Percentiles rank a stretch among this genome's conserved stretches.
Evolutionary conservation across 1,284 basidiomycete species (phyloP).

Genomic region (Ustilago sp.): DNA sequence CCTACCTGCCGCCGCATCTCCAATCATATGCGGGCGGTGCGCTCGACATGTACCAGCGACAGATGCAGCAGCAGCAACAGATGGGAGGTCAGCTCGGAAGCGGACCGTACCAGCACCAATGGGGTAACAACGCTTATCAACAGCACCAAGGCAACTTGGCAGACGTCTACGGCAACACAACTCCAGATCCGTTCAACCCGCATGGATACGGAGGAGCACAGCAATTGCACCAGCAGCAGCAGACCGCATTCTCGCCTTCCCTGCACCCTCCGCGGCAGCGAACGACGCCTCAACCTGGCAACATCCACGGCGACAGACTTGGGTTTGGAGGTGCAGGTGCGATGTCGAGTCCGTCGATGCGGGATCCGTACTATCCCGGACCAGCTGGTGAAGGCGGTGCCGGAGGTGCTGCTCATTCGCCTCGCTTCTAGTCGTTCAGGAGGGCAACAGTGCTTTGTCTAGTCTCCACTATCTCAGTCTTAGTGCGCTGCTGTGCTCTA

Average conservation of each 20-base stretch:
- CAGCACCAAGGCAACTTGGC: slow-evolving; percentile 19
- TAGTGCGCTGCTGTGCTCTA: neutral
- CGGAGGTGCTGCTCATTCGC: slow-evolving; percentile 3
- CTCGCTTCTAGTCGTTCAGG: slow-evolving; percentile 11
- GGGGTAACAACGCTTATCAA: slow-evolving; percentile 16
- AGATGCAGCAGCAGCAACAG: slow-evolving; percentile 17
- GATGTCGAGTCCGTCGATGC: neutral
- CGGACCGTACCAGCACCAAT: slow-evolving; percentile 12
- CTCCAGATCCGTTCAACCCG: slow-evolving; percentile 43
- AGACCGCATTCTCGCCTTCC: neutral
- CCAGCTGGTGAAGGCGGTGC: slow-evolving; percentile 1
- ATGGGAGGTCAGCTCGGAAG: neutral
- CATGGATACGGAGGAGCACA: slow-evolving; percentile 32
- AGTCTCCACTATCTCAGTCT: neutral
- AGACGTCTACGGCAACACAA: slow-evolving; percentile 32
- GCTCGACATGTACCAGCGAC: slow-evolving; percentile 18
- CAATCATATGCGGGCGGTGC: slow-evolving; percentile 16
- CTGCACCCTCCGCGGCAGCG: slow-evolving; percentile 9
- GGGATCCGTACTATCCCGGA: slow-evolving; percentile 33
- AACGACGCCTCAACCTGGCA: slow-evolving; percentile 30
- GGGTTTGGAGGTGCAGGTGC: slow-evolving; percentile 6
- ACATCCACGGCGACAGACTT: slow-evolving; percentile 12
- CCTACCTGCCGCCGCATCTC: slow-evolving; percentile 28
- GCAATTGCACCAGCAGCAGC: slow-evolving; percentile 10
- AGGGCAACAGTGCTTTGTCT: neutral